Base-by-base conservation (phyloP, 2,329 filamentous ascomycete genomes). In the Paraconiothyrium brasiliense region DNA sequence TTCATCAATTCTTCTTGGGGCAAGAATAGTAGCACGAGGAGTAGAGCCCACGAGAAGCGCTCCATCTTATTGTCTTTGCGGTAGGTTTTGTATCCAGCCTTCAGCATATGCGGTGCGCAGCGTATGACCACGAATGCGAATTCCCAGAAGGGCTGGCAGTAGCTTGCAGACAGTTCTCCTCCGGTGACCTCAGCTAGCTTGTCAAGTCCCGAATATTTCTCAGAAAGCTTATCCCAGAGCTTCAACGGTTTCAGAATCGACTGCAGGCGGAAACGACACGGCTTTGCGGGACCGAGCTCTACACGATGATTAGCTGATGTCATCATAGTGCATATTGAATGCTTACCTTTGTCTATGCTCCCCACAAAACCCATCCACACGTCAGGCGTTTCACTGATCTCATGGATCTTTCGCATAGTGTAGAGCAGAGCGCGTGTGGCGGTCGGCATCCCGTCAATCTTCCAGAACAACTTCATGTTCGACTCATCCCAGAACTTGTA, bases 391-490 rank as follows among this genome's bases (percentile, higher is more conserved):
- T 43, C 51, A 22, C 27, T 2, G 3, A 54, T 43, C 13, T 43
- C 14, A 20, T 54, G 51, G 1, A 20, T 16, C 10, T 34, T 34
- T 1, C 11, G 24, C 22, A 54, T 54, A 9, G 37, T 20, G 37
- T n/a, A 44, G 22, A 54, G 39, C 8, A 54, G 51, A 30, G 51
- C 51, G 30, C 51, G 51, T 32, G 22, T 24, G 10, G 37, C 51
- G 16, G 51, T 54, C 24, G 51, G 51, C 22, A 30, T 54, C 9
- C 51, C 51, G 37, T 54, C 37, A 3, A 43, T 20, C 3, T 4
- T 30, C 35, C 27, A 8, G 51, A 54, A 54, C 5, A 41, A 22
- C 35, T 43, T n/a, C 22, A 32, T 2, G 9, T 54, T 16, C 6
- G 11, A 10, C 14, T 54, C 24, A 22, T 54, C 37, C 22, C 2